Percentiles rank a stretch among this genome's conserved stretches.
These are phyloP conservation scores for Populus tomentosa DNA, from an alignment of 441 rosid species.

Conservation along the genomic window DNA sequence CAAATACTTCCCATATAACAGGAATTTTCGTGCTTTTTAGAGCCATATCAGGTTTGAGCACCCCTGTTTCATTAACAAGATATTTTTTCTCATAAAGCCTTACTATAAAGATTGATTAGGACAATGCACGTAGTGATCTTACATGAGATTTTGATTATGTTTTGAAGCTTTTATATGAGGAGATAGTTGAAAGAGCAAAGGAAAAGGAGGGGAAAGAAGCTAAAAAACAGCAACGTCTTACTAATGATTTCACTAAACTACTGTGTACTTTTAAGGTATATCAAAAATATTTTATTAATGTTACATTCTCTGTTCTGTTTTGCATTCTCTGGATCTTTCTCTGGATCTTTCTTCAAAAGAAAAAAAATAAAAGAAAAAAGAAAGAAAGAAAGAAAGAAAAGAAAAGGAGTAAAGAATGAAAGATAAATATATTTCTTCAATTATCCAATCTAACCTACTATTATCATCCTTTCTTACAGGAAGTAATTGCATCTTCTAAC, in stretches of 20 bases:
- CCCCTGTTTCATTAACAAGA: too few relatives aligned
- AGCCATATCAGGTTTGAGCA: too few relatives aligned
- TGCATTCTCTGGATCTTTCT: not conserved
- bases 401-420: too few relatives aligned
- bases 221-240: slow-evolving; percentile 79
- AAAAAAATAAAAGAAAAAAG: too few relatives aligned
- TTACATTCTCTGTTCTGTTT: not conserved
- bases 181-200: slow-evolving; percentile 73
- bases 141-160: slow-evolving; percentile 7
- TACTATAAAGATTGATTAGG: not conserved
- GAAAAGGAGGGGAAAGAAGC: slow-evolving; percentile 98
- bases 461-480: slow-evolving; percentile 44
- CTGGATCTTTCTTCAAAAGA: not conserved
- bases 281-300: slow-evolving; percentile 1
- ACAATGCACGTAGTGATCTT: not conserved
- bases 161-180: slow-evolving; percentile 80
- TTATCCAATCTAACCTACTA: not conserved
- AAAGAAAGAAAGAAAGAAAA: too few relatives aligned
- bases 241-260: slow-evolving; percentile 73
- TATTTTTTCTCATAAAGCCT: not conserved
- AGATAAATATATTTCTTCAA: too few relatives aligned
- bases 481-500: slow-evolving; percentile 59
- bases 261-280: slow-evolving; percentile 67
- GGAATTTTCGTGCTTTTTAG: too few relatives aligned
- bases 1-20: too few relatives aligned